Conservation (phyloP, 495 filamentous ascomycete species). For the Tuber melanosporum region DNA sequence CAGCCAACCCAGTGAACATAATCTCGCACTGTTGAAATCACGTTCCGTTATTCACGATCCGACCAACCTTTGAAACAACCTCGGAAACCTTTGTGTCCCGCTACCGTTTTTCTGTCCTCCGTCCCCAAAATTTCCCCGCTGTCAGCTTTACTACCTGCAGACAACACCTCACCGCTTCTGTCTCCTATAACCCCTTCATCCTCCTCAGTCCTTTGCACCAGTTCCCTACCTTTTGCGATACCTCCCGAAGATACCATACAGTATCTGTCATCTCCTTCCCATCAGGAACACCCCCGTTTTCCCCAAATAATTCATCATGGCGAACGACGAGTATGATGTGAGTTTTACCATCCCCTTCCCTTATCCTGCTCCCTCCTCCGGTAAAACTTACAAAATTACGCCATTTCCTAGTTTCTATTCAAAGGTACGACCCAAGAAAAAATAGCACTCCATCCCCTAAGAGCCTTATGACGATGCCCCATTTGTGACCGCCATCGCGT, state of each 20-base stretch:
- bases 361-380: slow-evolving; percentile 13
- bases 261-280: slow-evolving; percentile 23
- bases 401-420: slow-evolving; percentile 79
- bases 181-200: background rate
- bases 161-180: background rate
- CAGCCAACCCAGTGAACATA: background rate
- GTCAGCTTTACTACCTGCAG: background rate
- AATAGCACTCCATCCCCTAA: slow-evolving; percentile 32
- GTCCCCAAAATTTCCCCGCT: background rate
- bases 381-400: slow-evolving; percentile 21
- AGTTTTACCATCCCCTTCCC: slow-evolving; percentile 44
- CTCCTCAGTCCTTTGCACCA: background rate
- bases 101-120: background rate
- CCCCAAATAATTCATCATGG: slow-evolving; percentile 57
- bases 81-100: background rate
- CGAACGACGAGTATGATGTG: slow-evolving; percentile 99
- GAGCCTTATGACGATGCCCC: slow-evolving; percentile 35
- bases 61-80: background rate
- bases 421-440: slow-evolving; percentile 64
- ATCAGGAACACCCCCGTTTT: slow-evolving; percentile 24
- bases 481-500: slow-evolving; percentile 22
- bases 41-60: background rate
- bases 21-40: background rate
- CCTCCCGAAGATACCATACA: slow-evolving; percentile 18
- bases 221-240: slow-evolving; percentile 22